Percentiles rank a stretch among this genome's conserved stretches.
phyloP scores from a whole-genome alignment of 805 yeast genomes.

The Wickerhamiella vanderwaltii region DNA sequence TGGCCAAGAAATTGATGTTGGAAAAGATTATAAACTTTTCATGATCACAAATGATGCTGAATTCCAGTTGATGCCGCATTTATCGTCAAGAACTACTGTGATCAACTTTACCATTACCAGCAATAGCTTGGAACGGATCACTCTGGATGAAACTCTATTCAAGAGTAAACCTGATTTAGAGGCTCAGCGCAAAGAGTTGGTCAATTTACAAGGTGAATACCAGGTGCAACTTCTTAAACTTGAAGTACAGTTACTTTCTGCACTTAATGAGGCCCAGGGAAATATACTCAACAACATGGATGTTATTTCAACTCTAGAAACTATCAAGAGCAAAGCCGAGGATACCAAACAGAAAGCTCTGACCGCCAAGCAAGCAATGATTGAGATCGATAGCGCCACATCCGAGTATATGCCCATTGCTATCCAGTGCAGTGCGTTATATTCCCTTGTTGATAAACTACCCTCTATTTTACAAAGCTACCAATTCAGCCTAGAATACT shows the following conservation, averaged over 20 bases:
- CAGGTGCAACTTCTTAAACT: constrained; percentile 39
- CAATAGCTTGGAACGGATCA: constrained; percentile 50
- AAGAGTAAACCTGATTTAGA: constrained; percentile 58
- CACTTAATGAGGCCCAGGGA: constrained; percentile 46
- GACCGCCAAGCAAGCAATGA: constrained; percentile 45
- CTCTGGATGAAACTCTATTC: constrained; percentile 44
- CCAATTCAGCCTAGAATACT: constrained; percentile 41
- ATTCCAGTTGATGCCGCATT: constrained; percentile 37
- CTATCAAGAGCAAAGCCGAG: constrained; percentile 48
- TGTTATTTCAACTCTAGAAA: constrained; percentile 48
- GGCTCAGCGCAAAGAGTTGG: constrained; percentile 39
- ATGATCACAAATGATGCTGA: constrained; percentile 51
- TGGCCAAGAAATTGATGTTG: constrained; percentile 49
- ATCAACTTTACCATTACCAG: constrained; percentile 66
- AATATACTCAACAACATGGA: constrained; percentile 52
- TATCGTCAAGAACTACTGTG: constrained; percentile 49
- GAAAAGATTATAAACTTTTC: constrained; percentile 48
- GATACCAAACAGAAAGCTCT: constrained; percentile 41
- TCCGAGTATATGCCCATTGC: constrained; percentile 44
- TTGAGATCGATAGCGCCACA: constrained; percentile 39
- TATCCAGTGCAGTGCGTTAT: constrained; percentile 39
- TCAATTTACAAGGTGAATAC: constrained; percentile 48
- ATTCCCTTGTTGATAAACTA: constrained; percentile 35
- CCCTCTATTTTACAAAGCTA: constrained; percentile 40
- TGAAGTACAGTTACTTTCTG: constrained; percentile 46